Evolutionary conservation across 345 rosid genomes (phyloP), one percentile per base, ranked within the genome.

Genomic region (Pistacia integerrima): DNA sequence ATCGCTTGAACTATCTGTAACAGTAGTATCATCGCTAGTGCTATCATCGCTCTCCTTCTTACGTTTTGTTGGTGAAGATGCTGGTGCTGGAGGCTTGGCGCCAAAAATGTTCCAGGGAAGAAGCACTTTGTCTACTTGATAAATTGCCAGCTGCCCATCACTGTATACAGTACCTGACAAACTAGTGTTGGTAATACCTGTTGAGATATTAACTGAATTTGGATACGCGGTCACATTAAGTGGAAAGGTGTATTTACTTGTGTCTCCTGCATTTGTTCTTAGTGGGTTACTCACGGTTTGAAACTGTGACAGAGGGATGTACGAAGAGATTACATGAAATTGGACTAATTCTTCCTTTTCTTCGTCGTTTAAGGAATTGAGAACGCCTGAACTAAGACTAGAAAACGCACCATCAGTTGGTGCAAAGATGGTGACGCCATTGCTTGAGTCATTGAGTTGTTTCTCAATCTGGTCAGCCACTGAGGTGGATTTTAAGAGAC

Each of bases 271-370:
- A 59, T 61, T 82, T 20, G 87, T 84, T 76, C 79, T 79, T 51
- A 82, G n/a, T 0, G 87, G 87, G 67, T 84, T 84, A 80, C 85
- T 84, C 41, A 79, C 83, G 0, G 83, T 84, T 67, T 82, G 82
- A 76, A 84, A 82, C 49, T 82, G 84, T 41, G 83, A 64, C 28
- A 75, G 48, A 1, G 87, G 75, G 46, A 84, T 62, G 48, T 64
- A 82, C 3, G 35, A 51, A 8, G 85, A 75, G 55, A 84, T 57
- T 14, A 84, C 77, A 11, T 84, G 87, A 77, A 74, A 84, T 66
- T 84, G 81, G 18, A 82, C 62, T 33, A 84, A 58, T 63, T 77
- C 72, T 2, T 76, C 80, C 74, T 81, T 80, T 38, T 84, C 63
- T 57, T 77, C 74, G 10, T 78, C 74, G 35, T 70, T 74, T 28